Conservation (phyloP, 225 moss, liverwort and hornwort species). For the Ulota crispa region DNA sequence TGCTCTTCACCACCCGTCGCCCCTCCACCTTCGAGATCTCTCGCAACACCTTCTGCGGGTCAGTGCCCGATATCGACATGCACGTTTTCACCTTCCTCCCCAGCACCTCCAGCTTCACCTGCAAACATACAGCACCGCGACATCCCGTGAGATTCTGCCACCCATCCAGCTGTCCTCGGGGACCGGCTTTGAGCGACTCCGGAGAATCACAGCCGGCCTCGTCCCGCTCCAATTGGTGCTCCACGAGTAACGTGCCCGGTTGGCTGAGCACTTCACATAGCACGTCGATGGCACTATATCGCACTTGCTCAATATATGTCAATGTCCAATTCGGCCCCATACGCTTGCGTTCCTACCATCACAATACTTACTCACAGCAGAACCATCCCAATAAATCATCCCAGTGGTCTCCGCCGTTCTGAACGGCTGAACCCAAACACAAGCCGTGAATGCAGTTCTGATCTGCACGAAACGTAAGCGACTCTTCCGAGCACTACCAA, state of each 20-base stretch:
- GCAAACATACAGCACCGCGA: conserved; percentile 15
- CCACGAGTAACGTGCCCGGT: background rate
- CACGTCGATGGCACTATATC: background rate
- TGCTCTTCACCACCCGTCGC: conserved; percentile 70
- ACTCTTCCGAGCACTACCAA: background rate
- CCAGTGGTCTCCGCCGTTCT: background rate
- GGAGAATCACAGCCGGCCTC: no score
- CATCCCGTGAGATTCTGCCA: background rate
- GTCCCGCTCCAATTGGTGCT: no score
- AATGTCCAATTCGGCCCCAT: no score
- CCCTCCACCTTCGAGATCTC: conserved; percentile 82
- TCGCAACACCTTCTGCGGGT: conserved; percentile 59
- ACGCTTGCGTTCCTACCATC: rapidly evolving
- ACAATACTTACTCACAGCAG: no score
- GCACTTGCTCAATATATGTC: no score
- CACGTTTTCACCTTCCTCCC: conserved; percentile 75
- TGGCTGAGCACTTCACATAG: rapidly evolving
- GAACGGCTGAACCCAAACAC: no score
- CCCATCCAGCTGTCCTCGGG: no score
- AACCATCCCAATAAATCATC: background rate
- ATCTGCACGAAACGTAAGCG: no score
- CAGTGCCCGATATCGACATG: conserved; percentile 61
- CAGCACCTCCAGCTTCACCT: conserved; percentile 78
- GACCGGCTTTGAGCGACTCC: background rate
- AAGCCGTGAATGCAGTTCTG: rapidly evolving